Conservation (phyloP, 129 eudicot species). For the Centaurea solstitialis region DNA sequence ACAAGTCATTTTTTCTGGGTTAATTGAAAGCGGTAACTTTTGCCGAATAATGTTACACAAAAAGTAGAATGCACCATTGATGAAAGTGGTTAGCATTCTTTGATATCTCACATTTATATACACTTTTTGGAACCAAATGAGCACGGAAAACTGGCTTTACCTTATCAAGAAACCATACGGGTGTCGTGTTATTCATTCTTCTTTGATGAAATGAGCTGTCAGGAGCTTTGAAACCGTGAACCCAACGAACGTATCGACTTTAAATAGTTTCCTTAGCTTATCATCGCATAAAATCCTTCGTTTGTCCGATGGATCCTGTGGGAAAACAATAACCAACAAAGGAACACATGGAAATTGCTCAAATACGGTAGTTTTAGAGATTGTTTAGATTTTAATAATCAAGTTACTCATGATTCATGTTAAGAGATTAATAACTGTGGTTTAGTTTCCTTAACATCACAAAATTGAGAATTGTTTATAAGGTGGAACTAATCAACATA, state of each 20-base stretch:
- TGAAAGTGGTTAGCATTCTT: conserved; percentile 28
- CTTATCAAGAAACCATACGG: conserved; percentile 17
- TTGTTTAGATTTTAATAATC: not conserved
- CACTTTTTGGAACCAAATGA: conserved; percentile 19
- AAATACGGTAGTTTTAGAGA: not conserved
- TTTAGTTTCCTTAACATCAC: not conserved
- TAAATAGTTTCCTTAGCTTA: conserved; percentile 55
- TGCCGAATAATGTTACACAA: conserved; percentile 23
- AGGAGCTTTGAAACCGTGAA: conserved; percentile 59
- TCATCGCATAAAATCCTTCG: conserved; percentile 55
- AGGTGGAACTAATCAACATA: not conserved
- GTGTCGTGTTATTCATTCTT: conserved; percentile 16
- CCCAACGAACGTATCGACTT: conserved; percentile 48
- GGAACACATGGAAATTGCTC: conserved; percentile 1
- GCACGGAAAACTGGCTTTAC: conserved; percentile 10
- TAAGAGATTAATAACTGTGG: not conserved
- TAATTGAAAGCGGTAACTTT: conserved; percentile 23
- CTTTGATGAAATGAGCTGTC: conserved; percentile 53
- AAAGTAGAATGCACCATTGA: conserved; percentile 31
- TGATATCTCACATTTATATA: conserved; percentile 24
- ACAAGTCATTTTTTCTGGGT: not conserved
- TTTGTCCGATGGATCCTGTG: conserved; percentile 66
- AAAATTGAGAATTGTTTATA: not conserved
- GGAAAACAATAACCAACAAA: conserved; percentile 5
- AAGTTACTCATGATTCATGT: not conserved